Percentiles rank a stretch among this genome's conserved stretches.
Conservation (phyloP, 768 basidiomycete species). For the Lactifluus volemus region DNA sequence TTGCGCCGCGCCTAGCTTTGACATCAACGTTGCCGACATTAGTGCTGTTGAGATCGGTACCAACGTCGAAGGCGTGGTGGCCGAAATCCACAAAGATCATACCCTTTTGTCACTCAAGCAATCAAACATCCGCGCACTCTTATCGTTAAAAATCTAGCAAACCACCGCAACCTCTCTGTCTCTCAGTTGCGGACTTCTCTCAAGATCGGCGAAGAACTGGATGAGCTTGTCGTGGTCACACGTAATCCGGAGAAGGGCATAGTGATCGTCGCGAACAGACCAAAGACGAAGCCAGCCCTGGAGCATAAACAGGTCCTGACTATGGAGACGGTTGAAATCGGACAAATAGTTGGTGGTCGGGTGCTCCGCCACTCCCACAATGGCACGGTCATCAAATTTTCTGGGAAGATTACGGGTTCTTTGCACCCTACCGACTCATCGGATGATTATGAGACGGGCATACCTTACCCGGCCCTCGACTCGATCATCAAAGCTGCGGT, state of each 20-base stretch:
- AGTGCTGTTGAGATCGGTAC: constrained; percentile 71
- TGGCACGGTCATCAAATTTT: constrained; percentile 73
- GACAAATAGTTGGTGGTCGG: constrained; percentile 74
- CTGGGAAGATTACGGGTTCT: constrained; percentile 60
- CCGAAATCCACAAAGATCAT: constrained; percentile 82
- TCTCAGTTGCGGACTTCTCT: constrained; percentile 56
- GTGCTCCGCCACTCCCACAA: constrained; percentile 63
- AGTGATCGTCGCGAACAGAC: constrained; percentile 73
- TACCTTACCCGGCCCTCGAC: constrained; percentile 51
- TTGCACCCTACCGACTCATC: constrained; percentile 74
- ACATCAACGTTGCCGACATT: constrained; percentile 48
- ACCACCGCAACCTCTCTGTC: constrained; percentile 56
- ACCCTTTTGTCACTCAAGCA: constrained; percentile 65
- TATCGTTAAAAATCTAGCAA: constrained; percentile 89
- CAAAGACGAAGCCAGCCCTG: constrained; percentile 44
- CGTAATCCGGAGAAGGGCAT: constrained; percentile 80
- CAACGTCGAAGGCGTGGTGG: constrained; percentile 57
- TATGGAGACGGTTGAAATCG: constrained; percentile 57
- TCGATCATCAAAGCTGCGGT: constrained; percentile 65
- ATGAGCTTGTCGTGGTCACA: constrained; percentile 81
- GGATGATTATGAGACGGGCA: constrained; percentile 65
- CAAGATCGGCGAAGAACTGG: constrained; percentile 58
- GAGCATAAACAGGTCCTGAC: constrained; percentile 45
- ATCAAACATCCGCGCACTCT: constrained; percentile 60
- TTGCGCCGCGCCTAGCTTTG: constrained; percentile 53